Evolutionary conservation across 148 eudicot species (phyloP).

Genomic region (Vaccinium vitisidaea): DNA sequence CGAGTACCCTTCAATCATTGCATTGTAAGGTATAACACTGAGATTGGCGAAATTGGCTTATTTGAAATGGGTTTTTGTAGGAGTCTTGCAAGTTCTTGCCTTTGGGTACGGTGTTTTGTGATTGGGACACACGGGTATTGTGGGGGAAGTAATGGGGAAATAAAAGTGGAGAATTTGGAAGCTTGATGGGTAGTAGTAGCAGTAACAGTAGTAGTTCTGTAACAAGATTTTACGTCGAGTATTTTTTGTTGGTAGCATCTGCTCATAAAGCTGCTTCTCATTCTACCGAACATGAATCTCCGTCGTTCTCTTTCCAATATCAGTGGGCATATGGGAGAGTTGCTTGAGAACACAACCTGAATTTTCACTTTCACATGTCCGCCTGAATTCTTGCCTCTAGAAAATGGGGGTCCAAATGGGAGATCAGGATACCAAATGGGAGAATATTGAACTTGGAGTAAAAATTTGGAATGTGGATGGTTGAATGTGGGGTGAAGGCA

Average conservation of each 20-base stretch:
- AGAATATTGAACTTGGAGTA: too few relatives aligned
- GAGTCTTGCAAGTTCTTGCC: conserved; percentile 40
- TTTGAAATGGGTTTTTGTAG: conserved; percentile 28
- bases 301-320: too few relatives aligned
- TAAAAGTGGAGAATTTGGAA: conserved; percentile 25
- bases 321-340: too few relatives aligned
- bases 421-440: too few relatives aligned
- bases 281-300: not conserved
- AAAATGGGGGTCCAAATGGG: too few relatives aligned
- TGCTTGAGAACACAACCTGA: too few relatives aligned
- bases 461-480: too few relatives aligned
- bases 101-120: conserved; percentile 28
- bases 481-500: too few relatives aligned
- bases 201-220: not conserved
- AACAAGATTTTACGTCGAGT: conserved; percentile 14
- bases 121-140: conserved; percentile 21
- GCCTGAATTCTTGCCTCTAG: too few relatives aligned
- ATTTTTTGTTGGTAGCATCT: not conserved
- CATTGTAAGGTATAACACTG: conserved; percentile 52
- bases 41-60: conserved; percentile 31
- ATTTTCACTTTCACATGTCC: too few relatives aligned
- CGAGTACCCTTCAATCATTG: conserved; percentile 76
- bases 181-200: conserved; percentile 2
- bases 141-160: conserved; percentile 9
- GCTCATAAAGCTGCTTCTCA: conserved; percentile 29